These are phyloP conservation scores for Pleurostoma richardsiae DNA, from an alignment of 2,329 filamentous ascomycete genomes.

Conservation along the genomic window DNA sequence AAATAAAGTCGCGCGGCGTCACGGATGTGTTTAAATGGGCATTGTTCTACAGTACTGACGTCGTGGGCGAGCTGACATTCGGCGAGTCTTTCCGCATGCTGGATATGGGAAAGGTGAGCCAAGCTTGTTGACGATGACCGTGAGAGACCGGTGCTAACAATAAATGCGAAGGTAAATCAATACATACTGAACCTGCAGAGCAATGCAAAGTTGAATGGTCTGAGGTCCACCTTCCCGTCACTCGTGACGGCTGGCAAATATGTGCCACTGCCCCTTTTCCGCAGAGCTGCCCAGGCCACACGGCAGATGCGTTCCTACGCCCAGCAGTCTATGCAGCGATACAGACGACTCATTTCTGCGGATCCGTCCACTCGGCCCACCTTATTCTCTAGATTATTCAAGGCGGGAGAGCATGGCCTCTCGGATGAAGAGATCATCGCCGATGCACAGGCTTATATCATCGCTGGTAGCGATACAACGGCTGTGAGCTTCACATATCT, in stretches of 20 bases:
- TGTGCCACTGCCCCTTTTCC: slow-evolving; percentile 16
- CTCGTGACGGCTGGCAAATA: slow-evolving; percentile 16
- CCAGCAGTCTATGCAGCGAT: slow-evolving; percentile 18
- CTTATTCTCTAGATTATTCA: slow-evolving; percentile 30
- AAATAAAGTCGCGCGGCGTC: slow-evolving; percentile 27
- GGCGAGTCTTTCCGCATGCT: slow-evolving; percentile 50
- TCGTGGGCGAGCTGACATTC: slow-evolving; percentile 48
- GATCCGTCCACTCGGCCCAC: slow-evolving; percentile 17
- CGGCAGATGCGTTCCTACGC: slow-evolving; percentile 17
- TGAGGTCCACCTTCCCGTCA: slow-evolving; percentile 20
- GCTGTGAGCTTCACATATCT: slow-evolving; percentile 43
- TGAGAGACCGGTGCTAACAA: not conserved
- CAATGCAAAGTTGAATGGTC: slow-evolving; percentile 12
- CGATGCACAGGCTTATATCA: slow-evolving; percentile 37
- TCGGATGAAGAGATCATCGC: slow-evolving; percentile 24
- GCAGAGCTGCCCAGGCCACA: slow-evolving; percentile 3
- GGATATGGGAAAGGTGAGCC: slow-evolving; percentile 38
- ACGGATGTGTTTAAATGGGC: slow-evolving; percentile 49
- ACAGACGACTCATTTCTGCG: slow-evolving; percentile 15
- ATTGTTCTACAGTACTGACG: slow-evolving; percentile 47
- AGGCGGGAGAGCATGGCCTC: slow-evolving; percentile 22
- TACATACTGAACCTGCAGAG: slow-evolving; percentile 33
- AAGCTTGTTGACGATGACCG: too few species aligned
- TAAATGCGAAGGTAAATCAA: slow-evolving; percentile 27
- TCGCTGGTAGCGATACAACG: slow-evolving; percentile 48